Conservation (phyloP, 768 basidiomycete species). For the Sarcomyxa edulis region DNA sequence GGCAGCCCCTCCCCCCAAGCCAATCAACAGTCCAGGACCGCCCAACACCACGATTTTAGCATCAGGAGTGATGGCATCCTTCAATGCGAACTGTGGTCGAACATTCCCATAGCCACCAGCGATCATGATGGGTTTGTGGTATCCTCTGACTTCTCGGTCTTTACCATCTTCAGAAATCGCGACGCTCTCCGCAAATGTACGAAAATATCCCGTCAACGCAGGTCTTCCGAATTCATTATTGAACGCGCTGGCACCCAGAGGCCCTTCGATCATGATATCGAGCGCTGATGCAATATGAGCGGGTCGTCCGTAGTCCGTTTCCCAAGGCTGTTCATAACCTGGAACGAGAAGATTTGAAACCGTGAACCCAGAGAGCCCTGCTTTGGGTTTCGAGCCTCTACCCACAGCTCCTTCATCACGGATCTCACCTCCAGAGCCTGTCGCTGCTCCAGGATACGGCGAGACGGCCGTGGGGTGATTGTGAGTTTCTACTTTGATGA, state of each 20-base stretch:
- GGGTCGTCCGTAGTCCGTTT: slow-evolving; percentile 88
- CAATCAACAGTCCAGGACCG: slow-evolving; percentile 94
- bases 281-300: slow-evolving; percentile 87
- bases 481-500: slow-evolving; percentile 98
- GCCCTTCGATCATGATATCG: slow-evolving; percentile 97
- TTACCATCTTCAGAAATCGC: slow-evolving; percentile 43
- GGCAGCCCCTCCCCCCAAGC: slow-evolving; percentile 94
- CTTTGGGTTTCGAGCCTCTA: slow-evolving; percentile 92
- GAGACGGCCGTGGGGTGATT: slow-evolving; percentile 99
- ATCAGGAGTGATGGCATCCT: slow-evolving; percentile 70
- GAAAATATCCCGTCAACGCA: slow-evolving; percentile 88
- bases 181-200: slow-evolving; percentile 84
- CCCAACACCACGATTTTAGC: slow-evolving; percentile 91
- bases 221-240: slow-evolving; percentile 99
- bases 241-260: slow-evolving; percentile 91
- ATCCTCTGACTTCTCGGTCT: slow-evolving; percentile 74
- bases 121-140: slow-evolving; percentile 99
- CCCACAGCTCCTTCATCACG: slow-evolving; percentile 97
- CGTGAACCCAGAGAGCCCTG: slow-evolving; percentile 89
- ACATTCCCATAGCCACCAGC: slow-evolving; percentile 97
- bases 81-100: slow-evolving; percentile 75
- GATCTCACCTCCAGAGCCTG: slow-evolving; percentile 97
- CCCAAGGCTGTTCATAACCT: slow-evolving; percentile 91
- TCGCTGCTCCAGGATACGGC: slow-evolving; percentile 97
- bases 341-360: slow-evolving; percentile 93